A percentile compares a stretch with the other conserved stretches of the same genome.
Evolutionary conservation across 2,329 filamentous ascomycete species (phyloP).

Genomic region (Aureobasidium lini): DNA sequence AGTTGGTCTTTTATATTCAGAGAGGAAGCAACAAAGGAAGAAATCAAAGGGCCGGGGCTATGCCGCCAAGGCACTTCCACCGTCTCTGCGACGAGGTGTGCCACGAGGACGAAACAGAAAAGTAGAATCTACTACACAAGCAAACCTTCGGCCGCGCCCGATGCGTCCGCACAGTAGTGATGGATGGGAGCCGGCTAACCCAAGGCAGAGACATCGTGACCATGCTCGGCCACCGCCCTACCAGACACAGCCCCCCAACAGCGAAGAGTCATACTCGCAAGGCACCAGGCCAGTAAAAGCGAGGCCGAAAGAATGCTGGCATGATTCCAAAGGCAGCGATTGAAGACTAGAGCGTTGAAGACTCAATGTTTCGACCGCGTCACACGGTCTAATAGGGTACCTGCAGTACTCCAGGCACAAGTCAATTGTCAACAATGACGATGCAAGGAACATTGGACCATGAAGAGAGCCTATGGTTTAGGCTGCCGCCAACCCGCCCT

Average conservation of each 20-base stretch:
- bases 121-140: not conserved
- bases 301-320: not conserved
- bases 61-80: not conserved
- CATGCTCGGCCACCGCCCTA: conserved; percentile 8
- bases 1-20: not conserved
- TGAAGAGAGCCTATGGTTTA: not conserved
- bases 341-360: not conserved
- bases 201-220: conserved; percentile 10
- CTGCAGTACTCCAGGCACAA: conserved; percentile 10
- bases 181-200: not conserved
- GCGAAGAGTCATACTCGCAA: conserved; percentile 4
- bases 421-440: not conserved
- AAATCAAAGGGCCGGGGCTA: not conserved
- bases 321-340: not conserved
- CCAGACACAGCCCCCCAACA: conserved; percentile 7
- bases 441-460: conserved; percentile 6
- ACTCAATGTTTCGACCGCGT: not conserved
- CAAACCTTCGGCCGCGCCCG: conserved; percentile 7
- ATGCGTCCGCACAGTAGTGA: not conserved
- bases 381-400: not conserved
- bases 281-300: not conserved
- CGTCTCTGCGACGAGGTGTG: not conserved
- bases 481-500: conserved; percentile 1
- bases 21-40: not conserved
- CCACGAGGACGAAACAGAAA: not conserved